Conservation (phyloP, 345 rosid genomes). For the Linum trigynum region DNA sequence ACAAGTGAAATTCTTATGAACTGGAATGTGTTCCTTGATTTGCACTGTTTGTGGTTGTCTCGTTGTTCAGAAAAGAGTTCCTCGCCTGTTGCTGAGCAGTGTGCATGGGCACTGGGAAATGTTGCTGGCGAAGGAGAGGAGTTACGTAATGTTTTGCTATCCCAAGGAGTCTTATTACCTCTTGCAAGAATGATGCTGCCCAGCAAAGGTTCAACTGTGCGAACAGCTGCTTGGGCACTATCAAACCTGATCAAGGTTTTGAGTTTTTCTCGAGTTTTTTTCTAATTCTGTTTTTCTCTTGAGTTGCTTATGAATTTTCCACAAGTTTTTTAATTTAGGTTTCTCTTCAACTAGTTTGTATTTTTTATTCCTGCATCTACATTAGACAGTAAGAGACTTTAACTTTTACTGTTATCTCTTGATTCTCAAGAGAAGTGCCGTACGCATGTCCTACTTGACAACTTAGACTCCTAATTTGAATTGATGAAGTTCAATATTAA, state of each 20-base stretch:
- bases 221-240: constrained; percentile 97
- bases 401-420: background rate
- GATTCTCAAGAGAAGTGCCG: no score
- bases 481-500: no score
- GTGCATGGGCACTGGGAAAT: constrained; percentile 97
- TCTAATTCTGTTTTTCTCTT: constrained; percentile 1
- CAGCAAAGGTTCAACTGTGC: constrained; percentile 78
- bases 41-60: constrained; percentile 12
- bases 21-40: background rate
- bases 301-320: background rate
- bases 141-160: constrained; percentile 67
- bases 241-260: constrained; percentile 90
- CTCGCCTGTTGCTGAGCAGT: constrained; percentile 85
- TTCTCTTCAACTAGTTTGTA: background rate
- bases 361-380: background rate
- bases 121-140: constrained; percentile 98
- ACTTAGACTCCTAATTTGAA: no score
- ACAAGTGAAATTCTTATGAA: background rate
- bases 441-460: background rate
- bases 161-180: constrained; percentile 84
- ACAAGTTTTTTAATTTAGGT: background rate
- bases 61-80: constrained; percentile 70
- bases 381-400: background rate
- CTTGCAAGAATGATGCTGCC: constrained; percentile 97
- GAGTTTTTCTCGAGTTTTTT: constrained; percentile 9